Evolutionary conservation across 106 monocot genomes (phyloP), one percentile per base, ranked within the genome.

Genomic region (Amphibolis antarctica): DNA sequence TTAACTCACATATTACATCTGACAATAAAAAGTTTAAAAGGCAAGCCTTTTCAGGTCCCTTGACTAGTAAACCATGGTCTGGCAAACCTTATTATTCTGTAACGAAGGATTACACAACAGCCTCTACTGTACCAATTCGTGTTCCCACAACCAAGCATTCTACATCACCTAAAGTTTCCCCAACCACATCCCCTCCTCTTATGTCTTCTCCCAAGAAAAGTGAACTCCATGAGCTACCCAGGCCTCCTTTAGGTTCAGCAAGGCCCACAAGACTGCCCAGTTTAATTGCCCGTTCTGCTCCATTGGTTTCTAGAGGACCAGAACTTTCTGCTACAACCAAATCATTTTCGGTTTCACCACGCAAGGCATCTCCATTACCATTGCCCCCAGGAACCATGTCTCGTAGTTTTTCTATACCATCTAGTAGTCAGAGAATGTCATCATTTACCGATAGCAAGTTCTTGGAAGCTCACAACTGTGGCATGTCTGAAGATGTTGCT

Each of bases 361-460:
- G 67, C 9, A 81, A 59, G 43, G 82, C 96, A 12, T 76, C 86
- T 31, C 96, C 86, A 26, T 64, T 96, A 50, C 96, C 96, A 51
- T 64, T 36, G 15, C 96, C 96, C 10, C 93, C 88, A 26, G 71
- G 65, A 3, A n/a, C 48, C 27, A 81, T 93, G 66, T 53, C 79
- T 2, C 90, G 96, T 17, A 96, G 96, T 77, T 90, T 80, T 68
- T 96, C 96, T 42, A 96, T 90, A 71, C 96, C 89, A 18, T 80
- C 84, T 10, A 78, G 74, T 64, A 59, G 80, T 59, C 85, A 80
- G 58, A 75, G 80, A 61, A 56, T 60, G n/a, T 45, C 78, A 15
- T 43, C 28, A 18, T 55, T 65, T 64, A 57, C 67, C 19, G 70
- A 63, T 28, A 44, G 36, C 17, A 88, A 79, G 66, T 61, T 72